These are phyloP conservation scores for Aspergillus saccharolyticus DNA, from an alignment of 495 filamentous ascomycete genomes.

Conservation along the genomic window DNA sequence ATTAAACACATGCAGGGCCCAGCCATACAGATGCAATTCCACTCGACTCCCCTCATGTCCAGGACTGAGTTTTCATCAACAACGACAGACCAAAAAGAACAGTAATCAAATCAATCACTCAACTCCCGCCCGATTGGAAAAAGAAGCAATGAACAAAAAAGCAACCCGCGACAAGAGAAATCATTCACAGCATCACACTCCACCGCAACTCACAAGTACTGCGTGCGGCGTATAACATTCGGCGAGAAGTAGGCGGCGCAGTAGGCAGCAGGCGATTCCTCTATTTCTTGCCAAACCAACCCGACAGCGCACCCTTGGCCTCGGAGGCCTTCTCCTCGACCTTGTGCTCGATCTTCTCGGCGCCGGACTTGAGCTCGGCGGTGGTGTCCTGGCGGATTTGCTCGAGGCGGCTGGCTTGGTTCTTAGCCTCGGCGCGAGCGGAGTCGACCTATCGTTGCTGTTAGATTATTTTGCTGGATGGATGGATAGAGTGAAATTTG, in stretches of 20 bases:
- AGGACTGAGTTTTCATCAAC: not conserved
- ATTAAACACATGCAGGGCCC: not conserved
- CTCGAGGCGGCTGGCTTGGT: constrained; percentile 67
- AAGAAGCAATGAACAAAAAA: too few relatives aligned
- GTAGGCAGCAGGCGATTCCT: constrained; percentile 36
- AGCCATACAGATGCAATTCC: not conserved
- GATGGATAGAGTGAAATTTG: too few relatives aligned
- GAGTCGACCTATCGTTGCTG: constrained; percentile 60
- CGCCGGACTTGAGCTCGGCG: constrained; percentile 27
- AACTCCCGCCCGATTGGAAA: too few relatives aligned
- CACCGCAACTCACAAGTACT: too few relatives aligned
- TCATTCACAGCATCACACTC: too few relatives aligned
- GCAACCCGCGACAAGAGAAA: too few relatives aligned
- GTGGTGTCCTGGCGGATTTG: constrained; percentile 44
- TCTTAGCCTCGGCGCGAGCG: constrained; percentile 46
- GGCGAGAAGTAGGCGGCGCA: too few relatives aligned
- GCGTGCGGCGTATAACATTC: too few relatives aligned
- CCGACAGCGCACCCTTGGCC: constrained; percentile 70
- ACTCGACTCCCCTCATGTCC: not conserved
- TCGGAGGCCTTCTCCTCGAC: constrained; percentile 71
- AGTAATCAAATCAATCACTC: too few relatives aligned
- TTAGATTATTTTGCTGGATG: too few relatives aligned
- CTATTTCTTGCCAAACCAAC: constrained; percentile 76
- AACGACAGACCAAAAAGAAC: too few relatives aligned
- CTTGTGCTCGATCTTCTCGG: constrained; percentile 60